These are phyloP conservation scores for Solanum pinnatisectum DNA, from an alignment of 257 asterid species.

Conservation along the genomic window DNA sequence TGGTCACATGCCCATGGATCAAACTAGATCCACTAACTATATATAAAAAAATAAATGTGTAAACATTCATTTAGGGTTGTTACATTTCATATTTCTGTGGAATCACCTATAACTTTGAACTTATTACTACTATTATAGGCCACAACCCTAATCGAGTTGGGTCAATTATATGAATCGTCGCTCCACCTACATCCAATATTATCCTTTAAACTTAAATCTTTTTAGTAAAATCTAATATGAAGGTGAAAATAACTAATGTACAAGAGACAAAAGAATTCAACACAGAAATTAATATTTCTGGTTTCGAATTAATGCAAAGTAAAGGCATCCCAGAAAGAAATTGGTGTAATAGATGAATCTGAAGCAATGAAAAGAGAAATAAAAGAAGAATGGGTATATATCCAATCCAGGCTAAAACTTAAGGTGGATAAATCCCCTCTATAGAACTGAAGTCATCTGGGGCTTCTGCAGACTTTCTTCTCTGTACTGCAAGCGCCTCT, in stretches of 20 bases:
- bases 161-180: background rate
- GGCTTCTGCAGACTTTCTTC: slow-evolving; percentile 30
- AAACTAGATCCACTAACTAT: background rate
- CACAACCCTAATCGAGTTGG: background rate
- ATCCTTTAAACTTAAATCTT: background rate
- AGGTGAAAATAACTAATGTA: background rate
- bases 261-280: too few relatives aligned
- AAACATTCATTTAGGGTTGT: background rate
- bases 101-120: background rate
- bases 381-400: background rate
- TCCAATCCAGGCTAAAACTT: slow-evolving; percentile 1
- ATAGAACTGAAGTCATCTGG: slow-evolving; percentile 15
- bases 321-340: background rate
- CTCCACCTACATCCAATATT: background rate
- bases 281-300: background rate
- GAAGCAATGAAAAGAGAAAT: background rate
- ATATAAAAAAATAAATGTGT: background rate
- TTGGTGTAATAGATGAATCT: background rate
- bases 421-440: slow-evolving; percentile 1
- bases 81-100: background rate
- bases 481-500: slow-evolving; percentile 27
- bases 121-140: background rate
- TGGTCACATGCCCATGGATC: background rate
- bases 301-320: background rate
- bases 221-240: background rate